These are phyloP conservation scores for Aspergillus baeticus DNA, from an alignment of 495 filamentous ascomycete genomes.

Conservation along the genomic window DNA sequence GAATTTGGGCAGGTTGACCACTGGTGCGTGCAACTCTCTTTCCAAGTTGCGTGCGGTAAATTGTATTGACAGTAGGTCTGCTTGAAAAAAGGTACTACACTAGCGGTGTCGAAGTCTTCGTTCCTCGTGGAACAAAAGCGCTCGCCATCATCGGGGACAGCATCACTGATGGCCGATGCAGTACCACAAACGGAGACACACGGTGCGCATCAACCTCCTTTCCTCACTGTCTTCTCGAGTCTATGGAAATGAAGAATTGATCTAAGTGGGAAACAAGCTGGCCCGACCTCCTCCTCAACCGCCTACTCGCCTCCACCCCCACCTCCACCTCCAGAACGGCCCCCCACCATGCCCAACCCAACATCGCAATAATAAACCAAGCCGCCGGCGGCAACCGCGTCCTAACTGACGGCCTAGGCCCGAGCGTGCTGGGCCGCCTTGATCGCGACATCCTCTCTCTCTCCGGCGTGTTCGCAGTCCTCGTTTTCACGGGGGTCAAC, in stretches of 20 bases:
- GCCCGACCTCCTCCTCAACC: conserved; percentile 63
- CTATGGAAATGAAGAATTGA: not conserved
- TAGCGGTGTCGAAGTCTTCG: conserved; percentile 58
- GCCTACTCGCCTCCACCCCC: too few relatives aligned
- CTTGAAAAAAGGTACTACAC: conserved; percentile 53
- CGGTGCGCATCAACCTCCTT: too few relatives aligned
- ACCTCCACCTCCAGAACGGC: too few relatives aligned
- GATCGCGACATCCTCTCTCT: conserved; percentile 63
- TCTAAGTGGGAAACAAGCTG: conserved; percentile 39
- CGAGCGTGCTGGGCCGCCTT: conserved; percentile 58
- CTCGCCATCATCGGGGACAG: conserved; percentile 70
- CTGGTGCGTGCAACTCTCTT: too few relatives aligned
- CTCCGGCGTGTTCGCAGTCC: conserved; percentile 56
- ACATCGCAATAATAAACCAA: conserved; percentile 63
- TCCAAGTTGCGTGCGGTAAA: too few relatives aligned
- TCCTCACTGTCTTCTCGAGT: too few relatives aligned
- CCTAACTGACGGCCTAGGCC: conserved; percentile 61
- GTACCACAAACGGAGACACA: conserved; percentile 62
- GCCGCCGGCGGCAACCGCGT: conserved; percentile 73
- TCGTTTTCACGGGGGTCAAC: conserved; percentile 76
- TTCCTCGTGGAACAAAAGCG: conserved; percentile 37
- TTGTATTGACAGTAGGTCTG: too few relatives aligned
- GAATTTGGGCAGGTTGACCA: too few relatives aligned
- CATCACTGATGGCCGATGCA: conserved; percentile 71
- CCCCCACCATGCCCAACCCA: too few relatives aligned